Conservation (phyloP, 1,284 basidiomycete genomes). For the Microbotryum intermedium region DNA sequence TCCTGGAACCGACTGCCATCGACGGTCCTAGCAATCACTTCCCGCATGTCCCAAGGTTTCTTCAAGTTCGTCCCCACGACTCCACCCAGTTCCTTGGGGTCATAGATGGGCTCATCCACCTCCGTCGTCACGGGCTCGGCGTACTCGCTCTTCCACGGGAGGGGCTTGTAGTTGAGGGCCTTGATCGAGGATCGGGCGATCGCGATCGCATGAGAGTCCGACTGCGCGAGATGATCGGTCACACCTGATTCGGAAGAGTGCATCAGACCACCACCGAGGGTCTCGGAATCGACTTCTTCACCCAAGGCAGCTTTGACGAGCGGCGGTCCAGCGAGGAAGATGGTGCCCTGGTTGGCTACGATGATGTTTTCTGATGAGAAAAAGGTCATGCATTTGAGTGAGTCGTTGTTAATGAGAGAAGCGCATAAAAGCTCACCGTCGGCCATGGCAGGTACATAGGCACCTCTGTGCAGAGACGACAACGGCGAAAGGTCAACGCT, state of each 20-base stretch:
- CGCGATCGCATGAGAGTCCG: slow-evolving; percentile 79
- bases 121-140: neutral
- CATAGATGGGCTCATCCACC: slow-evolving; percentile 68
- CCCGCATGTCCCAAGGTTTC: slow-evolving; percentile 84
- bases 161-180: slow-evolving; percentile 50
- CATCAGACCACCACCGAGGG: slow-evolving; percentile 81
- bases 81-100: slow-evolving; percentile 71
- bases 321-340: slow-evolving; percentile 93
- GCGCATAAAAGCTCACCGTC: slow-evolving; percentile 43
- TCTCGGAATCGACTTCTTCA: slow-evolving; percentile 85
- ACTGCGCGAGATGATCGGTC: slow-evolving; percentile 79
- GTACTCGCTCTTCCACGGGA: slow-evolving; percentile 28
- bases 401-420: neutral
- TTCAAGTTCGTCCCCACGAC: slow-evolving; percentile 83
- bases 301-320: slow-evolving; percentile 92
- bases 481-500: neutral
- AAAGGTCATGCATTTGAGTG: neutral
- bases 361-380: slow-evolving; percentile 66
- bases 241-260: slow-evolving; percentile 90
- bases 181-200: slow-evolving; percentile 73
- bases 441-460: slow-evolving; percentile 93
- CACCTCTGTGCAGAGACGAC: slow-evolving; percentile 46
- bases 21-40: slow-evolving; percentile 81
- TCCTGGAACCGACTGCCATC: slow-evolving; percentile 87
- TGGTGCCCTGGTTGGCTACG: slow-evolving; percentile 83